phyloP scores from a whole-genome alignment of 176 grass and related monocot genomes.

The Pontederia crassipes region DNA sequence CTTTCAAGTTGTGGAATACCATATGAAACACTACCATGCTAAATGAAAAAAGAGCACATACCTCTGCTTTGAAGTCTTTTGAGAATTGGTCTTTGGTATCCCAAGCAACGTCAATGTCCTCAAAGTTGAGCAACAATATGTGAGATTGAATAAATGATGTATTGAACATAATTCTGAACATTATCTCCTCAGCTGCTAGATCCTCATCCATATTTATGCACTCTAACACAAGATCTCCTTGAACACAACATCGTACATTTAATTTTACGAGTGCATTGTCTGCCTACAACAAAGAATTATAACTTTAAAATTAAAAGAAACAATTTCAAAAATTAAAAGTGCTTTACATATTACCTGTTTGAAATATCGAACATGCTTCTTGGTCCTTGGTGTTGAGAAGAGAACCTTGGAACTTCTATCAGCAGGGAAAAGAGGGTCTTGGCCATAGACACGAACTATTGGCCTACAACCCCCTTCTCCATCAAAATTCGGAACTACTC shows the following conservation, averaged over 20 bases:
- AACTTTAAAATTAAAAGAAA: conserved; percentile 20
- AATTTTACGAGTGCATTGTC: conserved; percentile 63
- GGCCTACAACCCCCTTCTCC: conserved; percentile 69
- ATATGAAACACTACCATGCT: not conserved
- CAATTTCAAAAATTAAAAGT: not conserved
- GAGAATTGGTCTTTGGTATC: conserved; percentile 54
- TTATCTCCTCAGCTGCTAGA: conserved; percentile 42
- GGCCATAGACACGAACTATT: conserved; percentile 56
- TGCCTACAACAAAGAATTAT: conserved; percentile 52
- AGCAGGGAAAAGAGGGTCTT: conserved; percentile 40
- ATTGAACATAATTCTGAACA: conserved; percentile 96
- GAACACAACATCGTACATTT: conserved; percentile 72
- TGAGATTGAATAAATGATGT: conserved; percentile 84
- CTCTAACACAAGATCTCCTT: conserved; percentile 88
- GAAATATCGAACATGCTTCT: conserved; percentile 56
- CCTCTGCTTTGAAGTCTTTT: conserved; percentile 93
- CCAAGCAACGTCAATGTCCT: conserved; percentile 75
- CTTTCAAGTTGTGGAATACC: conserved; percentile 34
- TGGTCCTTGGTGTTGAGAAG: conserved; percentile 47
- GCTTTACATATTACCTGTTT: conserved; percentile 52
- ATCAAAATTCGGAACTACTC: conserved; percentile 77
- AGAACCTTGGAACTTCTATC: conserved; percentile 37
- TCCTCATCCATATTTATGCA: conserved; percentile 65
- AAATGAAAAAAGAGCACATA: conserved; percentile 28
- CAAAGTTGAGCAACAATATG: conserved; percentile 60